These are phyloP conservation scores for Neoscytalidium dimidiatum DNA, from an alignment of 2,329 filamentous ascomycete species.

Conservation along the genomic window DNA sequence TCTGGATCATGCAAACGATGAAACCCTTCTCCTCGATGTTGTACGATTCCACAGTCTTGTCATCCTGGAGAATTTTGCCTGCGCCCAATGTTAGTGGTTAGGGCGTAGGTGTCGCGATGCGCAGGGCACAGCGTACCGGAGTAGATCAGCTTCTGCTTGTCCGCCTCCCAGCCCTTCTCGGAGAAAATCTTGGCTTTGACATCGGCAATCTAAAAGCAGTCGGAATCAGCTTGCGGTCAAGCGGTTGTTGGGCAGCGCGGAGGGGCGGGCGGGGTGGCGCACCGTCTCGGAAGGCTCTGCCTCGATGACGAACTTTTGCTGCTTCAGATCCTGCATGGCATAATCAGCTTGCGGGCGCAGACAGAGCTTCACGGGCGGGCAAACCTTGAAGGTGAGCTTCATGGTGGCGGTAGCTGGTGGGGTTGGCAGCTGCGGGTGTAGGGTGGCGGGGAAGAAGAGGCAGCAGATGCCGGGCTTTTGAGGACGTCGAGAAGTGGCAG, in stretches of 20 bases:
- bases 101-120: background rate
- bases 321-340: conserved; percentile 82
- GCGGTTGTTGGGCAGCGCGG: conserved; percentile 9
- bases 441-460: conserved; percentile 20
- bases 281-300: conserved; percentile 91
- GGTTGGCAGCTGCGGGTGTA: conserved; percentile 15
- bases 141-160: conserved; percentile 95
- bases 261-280: conserved; percentile 37
- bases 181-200: conserved; percentile 90
- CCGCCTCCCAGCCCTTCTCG: conserved; percentile 92
- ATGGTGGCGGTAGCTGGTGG: conserved; percentile 44
- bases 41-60: conserved; percentile 93
- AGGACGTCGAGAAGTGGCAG: background rate
- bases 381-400: conserved; percentile 73
- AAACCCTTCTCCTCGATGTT: conserved; percentile 99
- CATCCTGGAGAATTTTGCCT: conserved; percentile 99
- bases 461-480: conserved; percentile 2
- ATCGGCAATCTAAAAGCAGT: conserved; percentile 67
- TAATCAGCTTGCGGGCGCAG: conserved; percentile 1
- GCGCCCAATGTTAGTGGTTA: conserved; percentile 24
- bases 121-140: conserved; percentile 63
- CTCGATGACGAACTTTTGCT: conserved; percentile 97
- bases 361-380: conserved; percentile 20
- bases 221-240: conserved; percentile 23
- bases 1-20: conserved; percentile 97